Evolutionary conservation across 2,329 filamentous ascomycete genomes (phyloP), one percentile per base, ranked within the genome.

Genomic region (Cordyceps cateniannulata): DNA sequence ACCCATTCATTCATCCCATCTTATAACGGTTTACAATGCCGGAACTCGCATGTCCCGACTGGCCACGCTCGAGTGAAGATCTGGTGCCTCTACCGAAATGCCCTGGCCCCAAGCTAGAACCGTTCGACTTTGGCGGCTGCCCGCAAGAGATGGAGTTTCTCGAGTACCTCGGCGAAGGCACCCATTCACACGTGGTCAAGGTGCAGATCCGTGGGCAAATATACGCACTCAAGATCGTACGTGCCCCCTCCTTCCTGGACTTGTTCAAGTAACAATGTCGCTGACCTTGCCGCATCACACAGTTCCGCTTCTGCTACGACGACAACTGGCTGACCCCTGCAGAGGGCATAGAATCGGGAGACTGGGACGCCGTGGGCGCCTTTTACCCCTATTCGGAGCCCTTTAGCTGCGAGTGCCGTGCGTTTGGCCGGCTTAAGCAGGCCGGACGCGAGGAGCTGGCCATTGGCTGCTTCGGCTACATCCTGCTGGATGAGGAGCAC

Each of bases 101-200:
- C 60, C 45, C 62, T 50, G 66, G 68, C 7, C 66, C 66, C 14
- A 68, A 67, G 55, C 62, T 68, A 29, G 61, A 63, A 60, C 61
- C 66, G 5, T 68, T 69, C 55, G 51, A 61, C 51, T 67, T 67
- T 53, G 58, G 65, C 8, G 64, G 68, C n/a, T n/a, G n/a, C 8
- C 59, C 63, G 25, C 66, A 68, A 53, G 62, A 63, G 47, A 68
- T 70, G 10, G 62, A 68, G 20, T 65, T 69, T 29, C 51, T 69
- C 29, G 53, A 66, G 6, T 51, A 63, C 10, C 25, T 66, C 1
- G 64, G 65, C 2, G 54, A 58, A 18, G 65, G 64, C 3, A 0
- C 29, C 14, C 65, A 68, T 54, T 25, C 62, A 9, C 32, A 53
- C n/a, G 51, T 54, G 4, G 8, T 54, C 1, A 54, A 42, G 22